These are phyloP conservation scores for Ulota crispa DNA, from an alignment of 225 moss, liverwort and hornwort genomes.

Conservation along the genomic window DNA sequence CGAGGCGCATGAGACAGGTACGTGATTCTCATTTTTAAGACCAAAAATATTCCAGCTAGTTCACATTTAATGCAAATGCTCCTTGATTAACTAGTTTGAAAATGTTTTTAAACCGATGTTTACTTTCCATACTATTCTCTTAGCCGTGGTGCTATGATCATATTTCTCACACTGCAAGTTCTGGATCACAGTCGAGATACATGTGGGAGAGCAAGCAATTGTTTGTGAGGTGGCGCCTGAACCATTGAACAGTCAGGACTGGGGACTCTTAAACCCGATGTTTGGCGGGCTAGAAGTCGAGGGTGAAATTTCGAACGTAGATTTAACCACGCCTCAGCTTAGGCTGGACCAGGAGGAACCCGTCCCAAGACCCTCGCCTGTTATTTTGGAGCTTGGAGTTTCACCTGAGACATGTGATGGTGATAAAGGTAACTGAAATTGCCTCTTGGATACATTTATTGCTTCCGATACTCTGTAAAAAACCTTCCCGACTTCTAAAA, in stretches of 20 bases:
- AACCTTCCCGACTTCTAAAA: background rate
- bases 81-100: background rate
- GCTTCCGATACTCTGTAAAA: background rate
- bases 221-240: constrained; percentile 22
- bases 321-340: constrained; percentile 23
- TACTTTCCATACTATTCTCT: background rate
- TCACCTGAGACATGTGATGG: constrained; percentile 37
- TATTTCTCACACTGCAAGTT: constrained; percentile 21
- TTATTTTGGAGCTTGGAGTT: constrained; percentile 43
- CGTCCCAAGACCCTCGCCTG: constrained; percentile 21
- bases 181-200: constrained; percentile 27
- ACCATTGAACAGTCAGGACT: constrained; percentile 10
- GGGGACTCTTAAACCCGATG: constrained; percentile 28
- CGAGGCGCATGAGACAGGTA: constrained; percentile 37
- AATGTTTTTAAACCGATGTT: background rate
- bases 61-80: background rate
- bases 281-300: constrained; percentile 15
- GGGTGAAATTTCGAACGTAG: constrained; percentile 11
- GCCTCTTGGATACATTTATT: background rate
- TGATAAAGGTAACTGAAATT: constrained; percentile 41
- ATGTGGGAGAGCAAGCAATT: constrained; percentile 31
- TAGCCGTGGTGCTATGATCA: background rate
- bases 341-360: constrained; percentile 26
- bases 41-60: background rate
- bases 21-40: constrained; percentile 6